phyloP scores from a whole-genome alignment of 2,329 filamentous ascomycete genomes.

The Lasiodiplodia theobromae region DNA sequence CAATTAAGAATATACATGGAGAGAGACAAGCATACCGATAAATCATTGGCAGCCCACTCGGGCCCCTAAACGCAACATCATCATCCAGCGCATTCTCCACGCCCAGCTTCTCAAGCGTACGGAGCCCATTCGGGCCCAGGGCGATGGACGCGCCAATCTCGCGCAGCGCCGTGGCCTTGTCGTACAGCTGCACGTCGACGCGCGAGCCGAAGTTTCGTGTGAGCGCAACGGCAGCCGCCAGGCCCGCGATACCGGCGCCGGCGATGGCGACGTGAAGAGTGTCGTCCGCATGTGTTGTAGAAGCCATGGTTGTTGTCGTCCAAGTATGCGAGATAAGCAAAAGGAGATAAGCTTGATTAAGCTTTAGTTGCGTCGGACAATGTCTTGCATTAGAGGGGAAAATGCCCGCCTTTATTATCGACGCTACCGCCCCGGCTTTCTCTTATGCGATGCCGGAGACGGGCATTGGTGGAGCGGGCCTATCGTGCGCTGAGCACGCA shows the following conservation, averaged over 20 bases:
- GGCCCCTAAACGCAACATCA: conserved; percentile 44
- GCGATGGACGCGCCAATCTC: conserved; percentile 51
- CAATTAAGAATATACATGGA: neutral
- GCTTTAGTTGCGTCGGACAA: neutral
- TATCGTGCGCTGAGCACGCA: conserved; percentile 21
- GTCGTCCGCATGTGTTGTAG: neutral
- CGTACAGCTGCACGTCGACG: conserved; percentile 47
- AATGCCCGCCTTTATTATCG: neutral
- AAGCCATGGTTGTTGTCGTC: neutral
- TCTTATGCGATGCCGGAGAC: conserved; percentile 6
- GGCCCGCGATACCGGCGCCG: conserved; percentile 50
- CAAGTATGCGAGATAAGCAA: too few relatives aligned
- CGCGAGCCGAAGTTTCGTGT: conserved; percentile 32
- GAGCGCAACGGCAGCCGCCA: conserved; percentile 48
- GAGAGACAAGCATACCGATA: conserved; percentile 38
- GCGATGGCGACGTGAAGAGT: conserved; percentile 42
- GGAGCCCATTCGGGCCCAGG: conserved; percentile 39
- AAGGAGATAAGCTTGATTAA: conserved; percentile 1
- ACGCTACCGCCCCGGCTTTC: neutral
- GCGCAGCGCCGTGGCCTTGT: conserved; percentile 43
- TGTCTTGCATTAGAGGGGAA: neutral
- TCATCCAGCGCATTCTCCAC: conserved; percentile 44
- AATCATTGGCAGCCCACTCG: conserved; percentile 43
- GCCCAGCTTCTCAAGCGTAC: conserved; percentile 46
- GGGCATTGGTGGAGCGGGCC: neutral